Percentiles rank a stretch among this genome's conserved stretches.
phyloP scores from a whole-genome alignment of 2,329 filamentous ascomycete genomes.

The Periconia sp. region DNA sequence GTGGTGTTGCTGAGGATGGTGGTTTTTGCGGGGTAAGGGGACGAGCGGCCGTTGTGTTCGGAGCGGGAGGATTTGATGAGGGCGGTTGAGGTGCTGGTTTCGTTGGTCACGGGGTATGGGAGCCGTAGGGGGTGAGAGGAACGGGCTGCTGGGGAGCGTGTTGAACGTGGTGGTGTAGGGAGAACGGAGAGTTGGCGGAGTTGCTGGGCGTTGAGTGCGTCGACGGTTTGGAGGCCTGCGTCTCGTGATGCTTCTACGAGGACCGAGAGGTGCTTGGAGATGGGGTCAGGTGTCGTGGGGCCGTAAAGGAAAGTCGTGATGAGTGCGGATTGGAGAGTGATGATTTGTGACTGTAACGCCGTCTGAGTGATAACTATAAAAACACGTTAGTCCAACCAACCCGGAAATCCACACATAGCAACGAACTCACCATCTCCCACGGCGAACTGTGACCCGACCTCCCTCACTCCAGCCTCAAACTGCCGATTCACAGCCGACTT shows the following conservation, averaged over 20 bases:
- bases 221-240: constrained; percentile 30
- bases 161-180: constrained; percentile 17
- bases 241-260: constrained; percentile 33
- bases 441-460: constrained; percentile 31
- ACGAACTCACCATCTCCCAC: constrained; percentile 34
- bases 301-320: constrained; percentile 39
- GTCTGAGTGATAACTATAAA: constrained; percentile 32
- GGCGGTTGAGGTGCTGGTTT: constrained; percentile 24
- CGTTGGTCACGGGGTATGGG: constrained; percentile 17
- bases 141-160: constrained; percentile 13
- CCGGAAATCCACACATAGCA: neutral
- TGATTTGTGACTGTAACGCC: constrained; percentile 38
- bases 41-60: constrained; percentile 7
- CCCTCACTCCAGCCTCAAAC: constrained; percentile 33
- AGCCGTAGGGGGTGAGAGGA: constrained; percentile 8
- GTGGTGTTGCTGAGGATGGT: constrained; percentile 20
- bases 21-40: constrained; percentile 21
- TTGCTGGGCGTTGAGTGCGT: constrained; percentile 28
- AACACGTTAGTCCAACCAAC: neutral
- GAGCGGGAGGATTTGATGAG: constrained; percentile 21
- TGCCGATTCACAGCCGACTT: constrained; percentile 33
- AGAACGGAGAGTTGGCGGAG: constrained; percentile 24
- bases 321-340: constrained; percentile 34
- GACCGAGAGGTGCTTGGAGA: constrained; percentile 34
- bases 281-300: constrained; percentile 33